phyloP scores from a whole-genome alignment of 495 filamentous ascomycete genomes.

The Neurospora tetrasperma region DNA sequence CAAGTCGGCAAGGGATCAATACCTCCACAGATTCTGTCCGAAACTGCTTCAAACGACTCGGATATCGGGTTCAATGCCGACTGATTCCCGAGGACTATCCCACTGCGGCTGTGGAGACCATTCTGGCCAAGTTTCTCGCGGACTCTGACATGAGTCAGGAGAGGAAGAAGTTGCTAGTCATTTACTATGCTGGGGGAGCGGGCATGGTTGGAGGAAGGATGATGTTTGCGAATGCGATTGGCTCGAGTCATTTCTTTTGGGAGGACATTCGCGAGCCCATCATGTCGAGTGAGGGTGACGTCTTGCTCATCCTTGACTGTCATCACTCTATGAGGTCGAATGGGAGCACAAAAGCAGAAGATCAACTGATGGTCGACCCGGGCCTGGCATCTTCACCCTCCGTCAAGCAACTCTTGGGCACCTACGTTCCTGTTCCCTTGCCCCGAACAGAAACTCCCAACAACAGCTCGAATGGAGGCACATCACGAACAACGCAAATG shows the following conservation, averaged over 20 bases:
- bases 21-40: conserved; percentile 12
- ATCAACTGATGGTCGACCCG: conserved; percentile 9
- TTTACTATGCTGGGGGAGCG: conserved; percentile 19
- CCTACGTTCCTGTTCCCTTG: conserved; percentile 5
- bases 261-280: conserved; percentile 21
- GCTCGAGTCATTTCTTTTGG: conserved; percentile 15
- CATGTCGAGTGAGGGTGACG: conserved; percentile 13
- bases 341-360: not conserved
- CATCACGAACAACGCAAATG: not conserved
- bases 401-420: conserved; percentile 19
- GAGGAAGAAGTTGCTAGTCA: conserved; percentile 7
- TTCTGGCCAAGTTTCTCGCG: conserved; percentile 14
- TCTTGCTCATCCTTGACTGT: conserved; percentile 20
- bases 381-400: conserved; percentile 8
- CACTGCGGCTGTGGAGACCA: conserved; percentile 18
- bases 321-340: not conserved
- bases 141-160: not conserved
- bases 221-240: conserved; percentile 10
- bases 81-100: conserved; percentile 17
- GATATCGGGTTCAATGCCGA: conserved; percentile 20
- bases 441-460: not conserved
- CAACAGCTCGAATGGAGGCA: not conserved
- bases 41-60: conserved; percentile 13
- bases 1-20: not conserved
- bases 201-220: conserved; percentile 14